Percentiles rank a stretch among this genome's conserved stretches.
phyloP scores from a whole-genome alignment of 1,284 basidiomycete species.

The Pascua guehoae region DNA sequence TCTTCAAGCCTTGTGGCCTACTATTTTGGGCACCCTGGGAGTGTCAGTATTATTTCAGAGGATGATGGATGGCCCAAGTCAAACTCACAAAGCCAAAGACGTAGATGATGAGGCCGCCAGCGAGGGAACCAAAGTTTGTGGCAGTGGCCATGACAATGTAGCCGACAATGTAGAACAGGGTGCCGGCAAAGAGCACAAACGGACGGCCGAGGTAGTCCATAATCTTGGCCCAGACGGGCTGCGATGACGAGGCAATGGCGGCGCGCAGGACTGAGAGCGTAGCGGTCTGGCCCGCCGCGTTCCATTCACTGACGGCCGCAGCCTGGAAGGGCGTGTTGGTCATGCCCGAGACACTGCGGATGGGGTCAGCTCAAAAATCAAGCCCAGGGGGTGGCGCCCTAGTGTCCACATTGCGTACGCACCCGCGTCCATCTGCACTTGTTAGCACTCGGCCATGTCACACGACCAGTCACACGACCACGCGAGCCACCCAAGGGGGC shows the following conservation, averaged over 20 bases:
- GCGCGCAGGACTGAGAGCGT: conserved; percentile 23
- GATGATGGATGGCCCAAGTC: too few species aligned
- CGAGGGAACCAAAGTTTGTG: conserved; percentile 30
- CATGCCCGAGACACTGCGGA: conserved; percentile 1
- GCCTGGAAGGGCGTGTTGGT: conserved; percentile 7
- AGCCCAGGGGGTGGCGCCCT: not conserved
- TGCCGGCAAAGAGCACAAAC: conserved; percentile 52
- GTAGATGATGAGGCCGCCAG: conserved; percentile 35
- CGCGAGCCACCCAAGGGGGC: too few species aligned
- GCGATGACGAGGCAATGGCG: conserved; percentile 61
- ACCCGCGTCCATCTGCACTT: conserved; percentile 8
- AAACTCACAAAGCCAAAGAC: conserved; percentile 28
- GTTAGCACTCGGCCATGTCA: not conserved
- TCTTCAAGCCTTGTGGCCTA: not conserved
- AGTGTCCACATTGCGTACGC: not conserved
- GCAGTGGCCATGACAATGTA: conserved; percentile 35
- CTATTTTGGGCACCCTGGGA: conserved; percentile 17
- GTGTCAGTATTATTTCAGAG: not conserved
- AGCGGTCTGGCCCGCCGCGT: conserved; percentile 2
- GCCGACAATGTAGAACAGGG: conserved; percentile 37
- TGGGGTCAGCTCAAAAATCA: not conserved
- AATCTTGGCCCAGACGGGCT: conserved; percentile 75
- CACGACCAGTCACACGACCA: not conserved
- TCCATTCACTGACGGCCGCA: conserved; percentile 5
- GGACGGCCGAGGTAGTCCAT: conserved; percentile 61